Base-by-base conservation (phyloP, 306 rosid genomes). In the Vigna hirtella region DNA sequence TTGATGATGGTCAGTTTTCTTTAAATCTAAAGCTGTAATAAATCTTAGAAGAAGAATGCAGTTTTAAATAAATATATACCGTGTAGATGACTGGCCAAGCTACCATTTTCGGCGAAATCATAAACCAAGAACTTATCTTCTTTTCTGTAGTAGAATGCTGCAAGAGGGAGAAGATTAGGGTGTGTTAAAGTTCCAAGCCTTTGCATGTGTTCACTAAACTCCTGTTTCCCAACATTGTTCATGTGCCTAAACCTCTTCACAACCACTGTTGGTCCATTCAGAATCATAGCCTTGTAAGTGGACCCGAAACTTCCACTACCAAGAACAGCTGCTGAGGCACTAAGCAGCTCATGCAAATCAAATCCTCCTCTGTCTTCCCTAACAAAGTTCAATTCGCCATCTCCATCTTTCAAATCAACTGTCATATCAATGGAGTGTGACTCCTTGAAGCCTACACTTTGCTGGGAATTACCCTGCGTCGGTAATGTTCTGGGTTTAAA, bases 271-370 rank as follows among this genome's bases (percentile, higher is more conserved):
- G 84, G 66, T 74, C 96, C 97, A 53, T 72, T 82, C 62, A 76
- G 20, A 70, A 92, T 74, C 67, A 67, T 36, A 1, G 93, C 97
- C 77, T 92, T 94, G 59, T 87, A 92, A 10, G 95, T 85, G 9
- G 93, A 90, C 2, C 95, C 93, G 62, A 94, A 89, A 15, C 91
- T 86, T 55, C 97, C 95, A 83, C 91, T 87, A 0, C 97, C 97
- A 69, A 90, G 76, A 15, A 92, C 88, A 75, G 86, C 89, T 18
- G 97, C 97, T 6, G 92, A 81, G 20, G 96, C 96, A 67, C 90
- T 82, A 2, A 92, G 95, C 3, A 90, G 72, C 20, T 87, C 95
- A 15, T 87, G 88, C 82, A 88, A 62, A 42, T 81, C 90, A 77
- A 92, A 90, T 32, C 76, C 61, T 71, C 66, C 76, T 63, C 17